Base-by-base conservation (phyloP, 2,329 filamentous ascomycete species). In the Uncinocarpus reesii region DNA sequence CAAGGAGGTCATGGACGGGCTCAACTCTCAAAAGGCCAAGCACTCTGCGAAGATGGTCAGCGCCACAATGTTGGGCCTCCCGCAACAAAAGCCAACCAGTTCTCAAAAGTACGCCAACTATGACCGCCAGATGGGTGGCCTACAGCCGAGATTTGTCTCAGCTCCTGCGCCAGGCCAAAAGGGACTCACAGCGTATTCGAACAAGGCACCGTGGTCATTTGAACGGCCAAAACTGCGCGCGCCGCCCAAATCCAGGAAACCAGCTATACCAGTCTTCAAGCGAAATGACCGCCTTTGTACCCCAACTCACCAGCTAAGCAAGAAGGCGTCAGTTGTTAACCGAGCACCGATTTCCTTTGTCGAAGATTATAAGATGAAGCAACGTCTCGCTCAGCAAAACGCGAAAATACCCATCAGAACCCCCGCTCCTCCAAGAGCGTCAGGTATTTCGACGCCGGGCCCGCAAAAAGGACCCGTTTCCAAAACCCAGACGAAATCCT, bases 11-110 rank as follows among this genome's bases (percentile, higher is more conserved):
- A 67, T 83, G 38, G 72, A 74, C 11, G 76, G 73, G 11, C 71
- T 83, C 52, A 73, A 75, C 57, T 68, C 77, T 50, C 69, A 78
- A 52, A 78, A 78, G 54, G 72, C 75, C 29, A 71, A 73, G 48
- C 78, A 81, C 49, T 71, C 70, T 11, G 75, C 76, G 51, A 74
- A 72, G 50, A 71, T 85, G 31, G 71, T 84, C 24, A 71, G 76
- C 50, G 64, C 60, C 26, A 57, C 56, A 29, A 59, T 56, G 15
- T 37, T 55, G 28, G 57, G 54, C 15, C 57, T 65, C n/a, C 62
- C 63, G 3, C 57, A 56, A 21, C 54, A 59, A 40, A 54, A 58
- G 28, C 62, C 63, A 6, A 63, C 60, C 1, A 40, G 52, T 6
- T 56, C 56, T 40, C 62, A 65, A 47, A 58, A 59, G 20, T 60